Percentiles rank a stretch among this genome's conserved stretches.
Evolutionary conservation across 2,329 filamentous ascomycete genomes (phyloP).

Genomic region (Diaporthe eres): DNA sequence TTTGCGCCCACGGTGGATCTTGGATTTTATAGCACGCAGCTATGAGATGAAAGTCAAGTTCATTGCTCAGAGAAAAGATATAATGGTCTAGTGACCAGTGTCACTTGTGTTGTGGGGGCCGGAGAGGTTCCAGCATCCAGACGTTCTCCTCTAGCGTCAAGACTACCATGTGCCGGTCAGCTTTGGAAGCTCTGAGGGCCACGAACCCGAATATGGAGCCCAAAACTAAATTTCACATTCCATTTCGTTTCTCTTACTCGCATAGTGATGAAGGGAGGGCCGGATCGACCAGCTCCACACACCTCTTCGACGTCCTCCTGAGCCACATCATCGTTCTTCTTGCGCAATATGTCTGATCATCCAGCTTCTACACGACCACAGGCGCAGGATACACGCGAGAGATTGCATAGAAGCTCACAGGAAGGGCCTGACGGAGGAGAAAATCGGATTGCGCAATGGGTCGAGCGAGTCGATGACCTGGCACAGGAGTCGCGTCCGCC

Average conservation of each 20-base stretch:
- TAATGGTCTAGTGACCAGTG: neutral
- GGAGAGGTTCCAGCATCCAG: neutral
- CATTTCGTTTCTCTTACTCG: neutral
- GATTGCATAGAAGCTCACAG: neutral
- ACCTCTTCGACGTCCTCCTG: neutral
- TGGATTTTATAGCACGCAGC: neutral
- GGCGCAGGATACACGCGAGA: neutral
- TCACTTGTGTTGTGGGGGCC: neutral
- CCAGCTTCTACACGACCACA: neutral
- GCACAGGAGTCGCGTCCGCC: neutral
- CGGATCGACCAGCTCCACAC: neutral
- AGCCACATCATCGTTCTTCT: no score
- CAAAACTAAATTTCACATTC: neutral
- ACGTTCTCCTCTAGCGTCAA: neutral
- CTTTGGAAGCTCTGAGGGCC: neutral
- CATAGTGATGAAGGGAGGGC: neutral
- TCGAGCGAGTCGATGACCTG: neutral
- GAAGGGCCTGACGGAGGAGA: neutral
- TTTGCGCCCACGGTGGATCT: neutral
- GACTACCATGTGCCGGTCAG: conserved; percentile 7
- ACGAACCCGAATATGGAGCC: neutral
- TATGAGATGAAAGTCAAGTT: no score
- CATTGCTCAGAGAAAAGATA: neutral
- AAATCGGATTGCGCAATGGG: neutral
- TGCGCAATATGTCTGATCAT: neutral